Conservation (phyloP, 176 grass and related monocot genomes). For the Zoysia pacifica region DNA sequence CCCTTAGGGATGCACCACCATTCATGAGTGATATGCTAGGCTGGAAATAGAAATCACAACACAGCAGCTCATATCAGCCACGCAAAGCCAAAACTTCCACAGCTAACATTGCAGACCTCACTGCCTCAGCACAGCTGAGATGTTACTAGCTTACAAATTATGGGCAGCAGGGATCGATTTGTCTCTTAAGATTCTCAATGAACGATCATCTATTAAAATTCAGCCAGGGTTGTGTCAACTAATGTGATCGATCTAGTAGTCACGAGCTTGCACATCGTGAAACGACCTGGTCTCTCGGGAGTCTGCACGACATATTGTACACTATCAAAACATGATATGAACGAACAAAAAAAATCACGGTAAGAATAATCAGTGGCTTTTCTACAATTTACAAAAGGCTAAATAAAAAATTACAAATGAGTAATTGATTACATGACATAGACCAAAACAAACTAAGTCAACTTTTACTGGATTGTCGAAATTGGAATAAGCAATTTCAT, state of each 20-base stretch:
- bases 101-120: background rate
- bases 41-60: too few species aligned
- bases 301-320: background rate
- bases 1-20: too few species aligned
- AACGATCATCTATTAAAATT: background rate
- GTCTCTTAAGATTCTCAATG: background rate
- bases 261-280: background rate
- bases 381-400: too few species aligned
- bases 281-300: background rate
- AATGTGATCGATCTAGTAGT: background rate
- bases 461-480: background rate
- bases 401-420: background rate
- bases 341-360: background rate
- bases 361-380: background rate
- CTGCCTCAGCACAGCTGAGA: background rate
- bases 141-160: background rate
- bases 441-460: background rate
- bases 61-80: background rate
- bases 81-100: background rate
- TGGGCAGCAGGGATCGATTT: background rate
- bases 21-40: too few species aligned
- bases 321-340: slow-evolving; percentile 17
- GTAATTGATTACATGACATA: too few species aligned
- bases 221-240: background rate
- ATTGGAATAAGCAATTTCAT: background rate